A percentile compares a stretch with the other conserved stretches of the same genome.
Evolutionary conservation across 306 rosid genomes (phyloP).

Genomic region (Mimosa pudica): DNA sequence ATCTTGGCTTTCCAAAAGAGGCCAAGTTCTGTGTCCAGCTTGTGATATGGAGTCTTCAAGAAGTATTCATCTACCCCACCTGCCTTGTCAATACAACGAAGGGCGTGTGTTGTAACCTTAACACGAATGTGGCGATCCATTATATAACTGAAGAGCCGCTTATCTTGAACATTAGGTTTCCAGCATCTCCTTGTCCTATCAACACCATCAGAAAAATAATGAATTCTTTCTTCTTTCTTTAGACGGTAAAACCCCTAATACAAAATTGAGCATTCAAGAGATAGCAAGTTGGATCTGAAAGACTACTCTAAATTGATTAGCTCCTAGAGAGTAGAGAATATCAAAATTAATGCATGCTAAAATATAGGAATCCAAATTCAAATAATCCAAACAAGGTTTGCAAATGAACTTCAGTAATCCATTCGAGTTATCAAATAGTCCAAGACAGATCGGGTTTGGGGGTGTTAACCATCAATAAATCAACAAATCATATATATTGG

Average conservation of each 20-base stretch:
- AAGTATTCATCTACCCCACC: constrained; percentile 97
- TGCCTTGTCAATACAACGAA: constrained; percentile 89
- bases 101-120: constrained; percentile 89
- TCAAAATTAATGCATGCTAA: constrained; percentile 11
- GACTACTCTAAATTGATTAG: constrained; percentile 3
- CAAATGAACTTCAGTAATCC: constrained; percentile 4
- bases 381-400: neutral
- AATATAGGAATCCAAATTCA: constrained; percentile 2
- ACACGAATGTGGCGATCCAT: constrained; percentile 85
- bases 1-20: constrained; percentile 90
- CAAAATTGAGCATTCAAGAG: constrained; percentile 28
- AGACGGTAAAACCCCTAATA: constrained; percentile 15
- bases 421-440: constrained; percentile 15
- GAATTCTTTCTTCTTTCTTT: constrained; percentile 8
- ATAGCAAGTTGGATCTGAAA: constrained; percentile 17
- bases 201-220: constrained; percentile 35
- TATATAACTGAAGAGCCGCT: constrained; percentile 89
- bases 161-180: constrained; percentile 95
- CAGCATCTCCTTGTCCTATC: constrained; percentile 80
- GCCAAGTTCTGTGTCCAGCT: constrained; percentile 91
- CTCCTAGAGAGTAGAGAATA: neutral
- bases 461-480: neutral
- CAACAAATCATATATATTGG: neutral
- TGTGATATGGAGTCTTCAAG: constrained; percentile 86
- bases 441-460: neutral